Base-by-base conservation (phyloP, 371 early-diverging fungal genomes). In the Rhizopus arrhizus region DNA sequence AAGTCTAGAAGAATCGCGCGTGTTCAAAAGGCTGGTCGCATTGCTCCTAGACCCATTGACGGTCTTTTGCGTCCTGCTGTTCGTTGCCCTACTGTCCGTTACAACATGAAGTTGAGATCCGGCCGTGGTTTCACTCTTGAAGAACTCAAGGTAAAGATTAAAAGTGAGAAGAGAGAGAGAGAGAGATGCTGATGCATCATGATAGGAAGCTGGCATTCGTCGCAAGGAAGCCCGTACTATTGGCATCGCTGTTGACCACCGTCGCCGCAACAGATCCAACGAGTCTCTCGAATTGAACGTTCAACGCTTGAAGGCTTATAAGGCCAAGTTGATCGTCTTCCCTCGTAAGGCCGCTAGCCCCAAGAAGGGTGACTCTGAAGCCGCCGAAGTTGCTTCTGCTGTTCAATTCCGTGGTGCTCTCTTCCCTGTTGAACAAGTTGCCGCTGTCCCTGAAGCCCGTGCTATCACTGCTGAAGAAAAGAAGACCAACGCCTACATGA, bases 51-150 rank as follows among this genome's bases (percentile, higher is more conserved):
- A 68, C 99, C 99, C 72, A 85, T 95, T 65, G 97, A 99, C 79
- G 94, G 93, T 82, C 93, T 94, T 56, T 89, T 98, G 74, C 91
- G 98, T 76, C 99, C 99, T 50, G 96, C 96, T 65, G 98, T 99
- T 59, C 91, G 95, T 71, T 96, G 98, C 84, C 97, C 93, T 54
- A 98, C 99, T 68, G 77, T 95, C 74, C 95, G 95, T 82, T 99
- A 99, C 94, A 99, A 99, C 95, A 92, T 85, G 83, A 98, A 98
- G 89, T 85, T 97, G 69, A 89, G 99, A 73, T 87, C 93, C 68
- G 99, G 99, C 65, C 90, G 97, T 74, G 99, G 99, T 66, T 99
- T 99, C 90, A 97, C 99, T 62, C 82, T 95, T 50, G 98, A 95
- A 66, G 99, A 99, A 86, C 88, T 98, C 65, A 93, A 97, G 95